Evolutionary conservation across 805 yeast species (phyloP), one percentile per base, ranked within the genome.

Genomic region (Danielia oregonensis): DNA sequence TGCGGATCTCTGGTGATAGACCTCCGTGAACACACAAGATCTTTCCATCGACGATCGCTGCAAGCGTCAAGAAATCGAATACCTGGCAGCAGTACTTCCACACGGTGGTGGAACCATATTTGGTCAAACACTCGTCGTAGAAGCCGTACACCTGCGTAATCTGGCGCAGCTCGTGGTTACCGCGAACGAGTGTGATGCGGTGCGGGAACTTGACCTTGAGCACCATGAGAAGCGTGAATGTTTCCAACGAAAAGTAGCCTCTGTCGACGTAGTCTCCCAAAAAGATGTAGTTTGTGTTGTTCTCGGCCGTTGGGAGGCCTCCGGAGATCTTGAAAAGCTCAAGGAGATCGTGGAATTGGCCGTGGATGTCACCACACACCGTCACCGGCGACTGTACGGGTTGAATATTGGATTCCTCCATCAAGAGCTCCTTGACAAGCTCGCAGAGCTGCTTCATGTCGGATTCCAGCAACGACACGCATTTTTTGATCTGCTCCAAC

Each of bases 101-200:
- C 23, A 88, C 96, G 17, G 95, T 86, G 15, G 95, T 86, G 25
- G 91, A 82, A 14, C 97, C 97, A 57, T 89, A 89, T 60, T 89
- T 89, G 37, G 87, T 82, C 40, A 89, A 59, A 57, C 97, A 89
- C 61, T 89, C 97, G 59, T 89, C 97, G 63, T 93, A 91, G 62
- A 91, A 91, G 4, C 98, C 98, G 63, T 91, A 91, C 24, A 89
- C 97, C 65, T 91, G 97, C n/a, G 98, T 91, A 55, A 93, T 93
- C 56, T 93, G 98, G 50, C 98, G 74, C 4, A 93, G 80, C 63
- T 91, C 98, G 64, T 91, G 98, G 61, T 91, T 91, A n/a, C 98
- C 98, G 51, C 98, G 73, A 10, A 91, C 97, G 35, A 91, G 70
- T 0, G 97, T 93, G 42, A 93, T 78, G 49, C 87, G 71, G 39